Evolutionary conservation across 106 monocot genomes (phyloP), one percentile per base, ranked within the genome.

Genomic region (Ottelia alismoides): DNA sequence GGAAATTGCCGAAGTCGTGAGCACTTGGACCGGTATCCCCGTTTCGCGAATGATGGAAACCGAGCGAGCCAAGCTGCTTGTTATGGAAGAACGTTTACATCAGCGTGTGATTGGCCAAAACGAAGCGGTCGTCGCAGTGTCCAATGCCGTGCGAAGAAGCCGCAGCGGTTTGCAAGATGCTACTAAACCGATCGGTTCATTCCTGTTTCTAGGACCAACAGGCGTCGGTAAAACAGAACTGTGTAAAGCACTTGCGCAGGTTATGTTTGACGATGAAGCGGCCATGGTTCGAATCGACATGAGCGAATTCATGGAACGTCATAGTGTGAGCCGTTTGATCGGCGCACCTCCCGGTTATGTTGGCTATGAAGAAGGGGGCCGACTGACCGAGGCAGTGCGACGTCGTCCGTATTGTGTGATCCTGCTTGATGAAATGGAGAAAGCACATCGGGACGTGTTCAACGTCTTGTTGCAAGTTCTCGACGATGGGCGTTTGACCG

Each of bases 111-210:
- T 88, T 11, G 87, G 87, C 0, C 82, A 88, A 53, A 53, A 78
- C 43, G 72, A 67, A 24, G 87, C 87, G 16, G 87, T 88, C 1
- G 75, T 73, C 20, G 87, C 78, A 0, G 87, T 88, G 17, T 82
- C 87, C 0, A 82, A 86, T 52, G 76, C 85, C 1, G 78, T 88
- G 87, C n/a, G n/a, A n/a, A n/a, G n/a, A n/a, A n/a, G n/a, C n/a
- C n/a, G n/a, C n/a, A n/a, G n/a, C n/a, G n/a, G 87, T 0, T 70
- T 88, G 0, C 78, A 78, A 2, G 47, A 78, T 49, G 82, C 87
- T 0, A 76, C 82, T 44, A 82, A 83, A 1, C 46, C 46, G 2
- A 11, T 47, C 2, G 46, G 46, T 20, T 47, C 46, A 3, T 47
- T 47, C 46, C 20, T 20, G 17, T 47, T 20, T 18, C 20, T 16